Conservation (phyloP, 495 filamentous ascomycete genomes). For the Lasiosphaeria hispida region DNA sequence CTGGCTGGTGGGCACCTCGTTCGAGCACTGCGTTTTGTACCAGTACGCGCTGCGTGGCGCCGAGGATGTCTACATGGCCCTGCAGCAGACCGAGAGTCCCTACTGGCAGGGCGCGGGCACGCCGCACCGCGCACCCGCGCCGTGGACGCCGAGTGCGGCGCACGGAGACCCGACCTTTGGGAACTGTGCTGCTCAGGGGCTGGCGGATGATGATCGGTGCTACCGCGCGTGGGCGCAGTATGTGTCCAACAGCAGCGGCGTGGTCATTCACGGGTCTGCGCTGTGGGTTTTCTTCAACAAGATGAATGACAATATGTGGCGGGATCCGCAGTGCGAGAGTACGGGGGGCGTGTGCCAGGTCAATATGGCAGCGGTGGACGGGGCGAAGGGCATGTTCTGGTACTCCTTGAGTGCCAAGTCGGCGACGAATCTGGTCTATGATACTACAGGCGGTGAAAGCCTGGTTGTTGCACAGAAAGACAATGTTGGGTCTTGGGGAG, state of each 20-base stretch:
- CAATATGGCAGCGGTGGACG: slow-evolving; percentile 40
- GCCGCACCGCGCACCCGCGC: slow-evolving; percentile 43
- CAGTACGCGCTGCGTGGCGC: slow-evolving; percentile 66
- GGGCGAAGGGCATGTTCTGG: slow-evolving; percentile 34
- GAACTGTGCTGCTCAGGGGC: slow-evolving; percentile 18
- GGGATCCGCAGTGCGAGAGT: slow-evolving; percentile 15
- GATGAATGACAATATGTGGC: slow-evolving; percentile 24
- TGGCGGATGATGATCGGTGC: slow-evolving; percentile 30
- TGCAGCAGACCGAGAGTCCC: slow-evolving; percentile 70
- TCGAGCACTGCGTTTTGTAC: slow-evolving; percentile 71
- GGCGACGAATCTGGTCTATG: slow-evolving; percentile 42
- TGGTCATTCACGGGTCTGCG: slow-evolving; percentile 49
- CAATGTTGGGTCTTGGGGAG: slow-evolving; percentile 50
- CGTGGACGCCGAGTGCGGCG: slow-evolving; percentile 13
- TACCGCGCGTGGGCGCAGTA: slow-evolving; percentile 42
- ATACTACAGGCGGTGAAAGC: slow-evolving; percentile 20
- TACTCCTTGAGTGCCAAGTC: slow-evolving; percentile 46
- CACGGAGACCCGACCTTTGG: slow-evolving; percentile 21
- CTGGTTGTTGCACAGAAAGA: slow-evolving; percentile 37
- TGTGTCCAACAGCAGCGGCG: slow-evolving; percentile 33
- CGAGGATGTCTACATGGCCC: slow-evolving; percentile 60
- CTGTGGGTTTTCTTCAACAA: slow-evolving; percentile 55
- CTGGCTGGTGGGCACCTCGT: slow-evolving; percentile 64
- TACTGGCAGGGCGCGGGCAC: slow-evolving; percentile 66
- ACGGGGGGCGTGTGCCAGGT: slow-evolving; percentile 40